A percentile compares a stretch with the other conserved stretches of the same genome.
Evolutionary conservation across 257 asterid genomes (phyloP).

Genomic region (Salvia hispanica): DNA sequence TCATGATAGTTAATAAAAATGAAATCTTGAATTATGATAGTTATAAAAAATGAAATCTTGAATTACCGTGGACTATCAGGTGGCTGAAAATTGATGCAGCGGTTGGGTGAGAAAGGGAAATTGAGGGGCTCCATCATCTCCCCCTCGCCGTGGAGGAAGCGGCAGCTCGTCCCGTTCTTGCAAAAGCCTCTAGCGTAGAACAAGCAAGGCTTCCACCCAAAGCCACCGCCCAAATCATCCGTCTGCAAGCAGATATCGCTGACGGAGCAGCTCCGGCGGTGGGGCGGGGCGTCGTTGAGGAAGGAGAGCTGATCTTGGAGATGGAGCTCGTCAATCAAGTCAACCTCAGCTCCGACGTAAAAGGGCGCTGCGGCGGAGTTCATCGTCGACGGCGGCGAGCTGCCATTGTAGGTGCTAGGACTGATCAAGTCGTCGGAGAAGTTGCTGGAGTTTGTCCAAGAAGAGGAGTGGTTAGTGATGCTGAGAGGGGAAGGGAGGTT

Average conservation of each 20-base stretch:
- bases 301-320: constrained; percentile 74
- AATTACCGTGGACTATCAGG: constrained; percentile 47
- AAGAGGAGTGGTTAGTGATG: constrained; percentile 40
- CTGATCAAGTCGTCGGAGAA: constrained; percentile 51
- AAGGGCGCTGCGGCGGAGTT: constrained; percentile 59
- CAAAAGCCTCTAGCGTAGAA: constrained; percentile 76
- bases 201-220: constrained; percentile 72
- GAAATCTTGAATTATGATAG: neutral
- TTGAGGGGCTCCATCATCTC: constrained; percentile 57
- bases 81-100: constrained; percentile 55
- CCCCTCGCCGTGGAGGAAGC: constrained; percentile 59
- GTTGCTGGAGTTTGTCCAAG: constrained; percentile 48
- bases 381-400: constrained; percentile 42
- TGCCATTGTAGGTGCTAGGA: constrained; percentile 28
- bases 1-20: neutral
- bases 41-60: constrained; percentile 32
- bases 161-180: constrained; percentile 65
- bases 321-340: constrained; percentile 69
- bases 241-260: constrained; percentile 52
- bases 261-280: constrained; percentile 70
- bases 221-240: constrained; percentile 51
- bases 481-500: constrained; percentile 70
- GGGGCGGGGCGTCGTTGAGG: constrained; percentile 58
- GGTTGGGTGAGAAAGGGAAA: constrained; percentile 54
- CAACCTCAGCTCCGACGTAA: constrained; percentile 46